phyloP scores from a whole-genome alignment of 805 yeast species.

The Brettanomyces naardenensis region DNA sequence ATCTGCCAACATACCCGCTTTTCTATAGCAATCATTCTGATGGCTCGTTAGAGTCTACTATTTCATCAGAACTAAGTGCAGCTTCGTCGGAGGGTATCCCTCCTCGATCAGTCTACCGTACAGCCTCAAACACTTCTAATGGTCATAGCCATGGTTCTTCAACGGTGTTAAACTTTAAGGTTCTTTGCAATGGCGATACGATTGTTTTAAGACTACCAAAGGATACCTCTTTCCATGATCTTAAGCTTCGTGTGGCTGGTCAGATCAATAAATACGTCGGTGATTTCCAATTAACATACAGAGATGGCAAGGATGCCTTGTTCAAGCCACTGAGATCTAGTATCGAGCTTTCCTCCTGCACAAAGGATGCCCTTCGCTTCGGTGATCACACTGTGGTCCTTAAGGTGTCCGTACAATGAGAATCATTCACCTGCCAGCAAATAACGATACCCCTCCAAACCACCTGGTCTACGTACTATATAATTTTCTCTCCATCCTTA shows the following conservation, averaged over 20 bases:
- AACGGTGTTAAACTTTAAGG: not conserved
- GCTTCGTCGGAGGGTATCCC: not conserved
- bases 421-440: no score
- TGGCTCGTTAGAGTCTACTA: not conserved
- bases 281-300: not conserved
- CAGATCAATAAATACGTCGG: not conserved
- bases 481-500: no score
- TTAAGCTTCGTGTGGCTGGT: not conserved
- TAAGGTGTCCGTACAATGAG: not conserved
- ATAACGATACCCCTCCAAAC: no score
- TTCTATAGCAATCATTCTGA: not conserved
- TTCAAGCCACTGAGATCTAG: conserved; percentile 2
- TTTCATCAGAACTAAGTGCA: not conserved
- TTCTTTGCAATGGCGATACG: not conserved
- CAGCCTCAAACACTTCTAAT: not conserved
- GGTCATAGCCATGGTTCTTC: not conserved
- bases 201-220: not conserved
- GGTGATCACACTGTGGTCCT: not conserved
- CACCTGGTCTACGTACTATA: no score
- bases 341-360: not conserved
- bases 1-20: not conserved
- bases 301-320: not conserved
- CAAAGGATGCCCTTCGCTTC: not conserved
- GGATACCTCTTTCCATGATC: not conserved
- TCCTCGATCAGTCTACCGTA: not conserved